phyloP scores from a whole-genome alignment of 176 grass and related monocot species.

The Canna indica region DNA sequence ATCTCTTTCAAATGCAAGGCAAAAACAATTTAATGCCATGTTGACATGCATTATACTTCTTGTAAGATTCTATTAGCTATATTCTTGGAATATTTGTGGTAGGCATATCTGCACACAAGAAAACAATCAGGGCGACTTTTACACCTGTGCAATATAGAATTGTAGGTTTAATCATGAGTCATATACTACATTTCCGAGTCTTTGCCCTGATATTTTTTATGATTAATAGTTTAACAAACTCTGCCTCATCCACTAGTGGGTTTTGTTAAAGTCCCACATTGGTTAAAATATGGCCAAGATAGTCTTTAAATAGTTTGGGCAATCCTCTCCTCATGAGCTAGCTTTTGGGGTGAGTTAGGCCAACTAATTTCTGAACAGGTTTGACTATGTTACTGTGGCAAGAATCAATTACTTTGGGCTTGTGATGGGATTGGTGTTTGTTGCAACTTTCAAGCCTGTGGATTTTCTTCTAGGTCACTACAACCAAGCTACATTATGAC shows the following conservation, averaged over 20 bases:
- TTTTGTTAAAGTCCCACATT: no score
- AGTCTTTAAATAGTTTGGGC: no score
- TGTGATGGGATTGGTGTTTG: neutral
- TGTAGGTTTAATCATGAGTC: neutral
- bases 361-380: no score
- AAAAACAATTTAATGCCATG: neutral
- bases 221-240: neutral
- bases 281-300: no score
- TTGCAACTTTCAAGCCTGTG: neutral
- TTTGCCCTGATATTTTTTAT: no score
- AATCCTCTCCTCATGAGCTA: no score
- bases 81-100: neutral
- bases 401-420: neutral
- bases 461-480: neutral
- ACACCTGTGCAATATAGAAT: neutral
- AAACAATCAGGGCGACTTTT: neutral
- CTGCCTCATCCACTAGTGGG: neutral
- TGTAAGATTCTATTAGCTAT: neutral
- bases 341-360: no score
- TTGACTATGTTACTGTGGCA: neutral
- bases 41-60: neutral
- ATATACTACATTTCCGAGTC: no score
- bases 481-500: neutral
- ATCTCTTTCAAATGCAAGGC: neutral
- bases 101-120: neutral